Base-by-base conservation (phyloP, 2,329 filamentous ascomycete species). In the Beauveria medogensis region DNA sequence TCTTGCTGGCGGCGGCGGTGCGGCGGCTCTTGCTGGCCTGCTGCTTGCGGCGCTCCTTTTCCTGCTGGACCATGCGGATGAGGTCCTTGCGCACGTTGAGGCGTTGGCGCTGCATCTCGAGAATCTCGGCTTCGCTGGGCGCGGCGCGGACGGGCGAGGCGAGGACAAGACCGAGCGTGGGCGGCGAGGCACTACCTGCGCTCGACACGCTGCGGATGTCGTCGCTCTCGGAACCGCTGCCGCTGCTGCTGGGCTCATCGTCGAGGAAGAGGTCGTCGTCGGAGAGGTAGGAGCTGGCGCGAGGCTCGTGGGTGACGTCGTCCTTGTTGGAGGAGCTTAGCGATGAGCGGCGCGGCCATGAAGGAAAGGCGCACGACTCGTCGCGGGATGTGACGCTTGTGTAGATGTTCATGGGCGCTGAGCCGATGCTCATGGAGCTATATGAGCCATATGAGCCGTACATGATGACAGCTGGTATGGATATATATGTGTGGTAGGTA, bases 251-350 rank as follows among this genome's bases (percentile, higher is more conserved):
- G 77, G 69, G 76, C 73, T 41, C 37, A 41, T 61, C 61, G 61
- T 57, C 69, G 61, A 81, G 77, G 71, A 83, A 81, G 60, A 87
- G 80, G 67, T 87, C 84, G 72, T 87, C 84, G 74, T 87, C 84
- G 47, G 83, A 85, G 64, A 87, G 77, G 71, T 79, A 84, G 0
- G 82, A 82, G 3, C 80, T 80, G 20, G 81, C 78, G 62, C 78
- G 77, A 52, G 64, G 55, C 65, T 76, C 72, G 62, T 73, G 70
- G 58, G 70, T 68, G 65, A 75, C 71, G 62, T 72, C 71, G 62
- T 72, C 71, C 59, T 69, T 68, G 65, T 74, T 70, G 59, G 72
- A 72, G 65, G 77, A 74, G 56, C 74, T 75, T 63, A 85, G 77
- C 44, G 80, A 82, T 18, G 77, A 74, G 47, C 82, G 77, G 62